phyloP scores from a whole-genome alignment of 148 eudicot species.

The Cornus suecica region DNA sequence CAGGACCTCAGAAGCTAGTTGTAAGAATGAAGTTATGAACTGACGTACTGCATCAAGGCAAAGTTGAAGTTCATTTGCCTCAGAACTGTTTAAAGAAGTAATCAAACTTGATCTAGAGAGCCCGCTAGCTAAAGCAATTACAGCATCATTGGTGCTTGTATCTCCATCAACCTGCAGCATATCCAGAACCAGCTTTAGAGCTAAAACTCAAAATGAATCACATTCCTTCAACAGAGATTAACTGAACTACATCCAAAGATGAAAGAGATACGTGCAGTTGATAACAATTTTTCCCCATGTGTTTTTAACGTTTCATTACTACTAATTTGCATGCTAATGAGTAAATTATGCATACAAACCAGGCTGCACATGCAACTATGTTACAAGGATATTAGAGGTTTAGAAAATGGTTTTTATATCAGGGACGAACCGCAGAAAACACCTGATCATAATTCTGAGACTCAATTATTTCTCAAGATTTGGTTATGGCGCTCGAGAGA shows the following conservation, averaged over 20 bases:
- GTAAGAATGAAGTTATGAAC: constrained; percentile 6
- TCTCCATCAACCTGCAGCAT: constrained; percentile 92
- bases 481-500: not conserved
- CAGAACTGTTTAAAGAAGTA: constrained; percentile 51
- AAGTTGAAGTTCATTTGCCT: constrained; percentile 74
- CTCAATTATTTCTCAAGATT: not conserved
- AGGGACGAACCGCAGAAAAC: not conserved
- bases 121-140: constrained; percentile 97
- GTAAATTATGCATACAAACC: not conserved
- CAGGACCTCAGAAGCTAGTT: not conserved
- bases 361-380: constrained; percentile 2
- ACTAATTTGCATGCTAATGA: not conserved
- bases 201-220: not conserved
- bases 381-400: not conserved
- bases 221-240: not conserved
- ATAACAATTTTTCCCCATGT: too few species aligned
- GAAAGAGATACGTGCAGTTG: not conserved
- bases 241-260: not conserved
- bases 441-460: not conserved
- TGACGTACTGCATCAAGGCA: constrained; percentile 95
- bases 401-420: not conserved
- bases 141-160: constrained; percentile 93
- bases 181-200: constrained; percentile 2
- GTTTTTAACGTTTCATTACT: not conserved
- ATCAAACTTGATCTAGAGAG: constrained; percentile 67